Base-by-base conservation (phyloP, 2,329 filamentous ascomycete species). In the Claviceps fusiformis region DNA sequence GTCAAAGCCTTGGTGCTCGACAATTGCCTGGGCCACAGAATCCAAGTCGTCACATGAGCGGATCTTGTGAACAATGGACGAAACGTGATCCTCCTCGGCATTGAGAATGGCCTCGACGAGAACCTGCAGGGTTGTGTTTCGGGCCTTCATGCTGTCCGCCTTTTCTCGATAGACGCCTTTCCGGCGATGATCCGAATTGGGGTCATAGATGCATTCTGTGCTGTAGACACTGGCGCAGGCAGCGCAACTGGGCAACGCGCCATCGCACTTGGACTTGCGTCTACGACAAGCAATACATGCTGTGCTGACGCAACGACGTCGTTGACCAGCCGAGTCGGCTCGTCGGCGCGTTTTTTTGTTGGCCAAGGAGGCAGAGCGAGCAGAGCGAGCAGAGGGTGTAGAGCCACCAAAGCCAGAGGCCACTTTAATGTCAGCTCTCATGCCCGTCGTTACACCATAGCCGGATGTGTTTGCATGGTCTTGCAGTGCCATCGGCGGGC, bases 131-230 rank as follows among this genome's bases (percentile, higher is more conserved):
- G 92, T 97, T 41, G 89, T 88, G 64, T 85, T 89, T 59, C 83
- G 83, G 27, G 90, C 91, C 72, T 95, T 95, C 68, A 92, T 79
- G 65, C 82, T 89, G 68, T 95, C 91, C 29, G 87, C 82, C 69
- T 95, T 93, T 70, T 95, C 90, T 65, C 92, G 91, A 70, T 97
- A 97, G 51, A 97, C 93, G 57, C 93, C 93, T 69, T 97, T 97
- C 52, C 93, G 85, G 52, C 93, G 86, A 68, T 96, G 91, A 68
- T 98, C 93, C 56, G 91, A 95, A 66, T 91, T 95, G 3, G 91
- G 92, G 66, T 97, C 92, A 75, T 97, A 97, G 60, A 96, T 78
- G 68, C 93, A 96, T 72, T 87, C 83, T 58, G 88, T 93, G 58
- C 83, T 81, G 67, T 98, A 97, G 54, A 97, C 92, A 62, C 90